Conservation (phyloP, 345 rosid genomes). For the Ailanthus altissimus region DNA sequence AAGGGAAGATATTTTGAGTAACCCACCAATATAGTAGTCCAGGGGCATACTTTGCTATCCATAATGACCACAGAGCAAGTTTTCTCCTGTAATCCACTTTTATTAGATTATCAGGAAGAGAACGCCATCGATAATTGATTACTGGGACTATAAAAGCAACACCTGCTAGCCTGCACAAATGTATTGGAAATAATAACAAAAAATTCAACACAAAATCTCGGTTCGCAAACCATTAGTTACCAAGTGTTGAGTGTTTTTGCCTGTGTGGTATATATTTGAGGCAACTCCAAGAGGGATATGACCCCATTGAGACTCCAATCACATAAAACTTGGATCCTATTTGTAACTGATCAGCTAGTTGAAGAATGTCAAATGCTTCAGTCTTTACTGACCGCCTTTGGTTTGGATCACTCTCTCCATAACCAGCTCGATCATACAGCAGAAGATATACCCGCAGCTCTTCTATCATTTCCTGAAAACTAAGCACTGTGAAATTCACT, state of each 20-base stretch:
- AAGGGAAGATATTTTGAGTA: conserved; percentile 62
- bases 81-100: conserved; percentile 64
- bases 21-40: conserved; percentile 74
- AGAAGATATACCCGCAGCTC: conserved; percentile 68
- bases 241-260: conserved; percentile 34
- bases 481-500: conserved; percentile 33
- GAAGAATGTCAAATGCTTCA: conserved; percentile 75
- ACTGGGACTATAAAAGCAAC: conserved; percentile 72
- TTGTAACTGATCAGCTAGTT: conserved; percentile 72
- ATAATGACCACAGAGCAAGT: conserved; percentile 44
- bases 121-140: conserved; percentile 75
- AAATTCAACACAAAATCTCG: not conserved
- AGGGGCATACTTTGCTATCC: conserved; percentile 69
- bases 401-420: conserved; percentile 84
- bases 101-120: conserved; percentile 59
- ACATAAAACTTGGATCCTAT: conserved; percentile 68
- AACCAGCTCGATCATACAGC: conserved; percentile 84
- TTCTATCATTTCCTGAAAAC: conserved; percentile 69
- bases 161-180: conserved; percentile 69
- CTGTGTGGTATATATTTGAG: conserved; percentile 86
- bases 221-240: not conserved
- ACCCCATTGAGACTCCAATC: conserved; percentile 89
- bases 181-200: conserved; percentile 20
- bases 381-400: conserved; percentile 66
- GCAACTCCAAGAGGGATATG: conserved; percentile 88